Percentiles rank a stretch among this genome's conserved stretches.
These are phyloP conservation scores for Aspergillus sclerotiicarbonarius DNA, from an alignment of 495 filamentous ascomycete species.

Conservation along the genomic window DNA sequence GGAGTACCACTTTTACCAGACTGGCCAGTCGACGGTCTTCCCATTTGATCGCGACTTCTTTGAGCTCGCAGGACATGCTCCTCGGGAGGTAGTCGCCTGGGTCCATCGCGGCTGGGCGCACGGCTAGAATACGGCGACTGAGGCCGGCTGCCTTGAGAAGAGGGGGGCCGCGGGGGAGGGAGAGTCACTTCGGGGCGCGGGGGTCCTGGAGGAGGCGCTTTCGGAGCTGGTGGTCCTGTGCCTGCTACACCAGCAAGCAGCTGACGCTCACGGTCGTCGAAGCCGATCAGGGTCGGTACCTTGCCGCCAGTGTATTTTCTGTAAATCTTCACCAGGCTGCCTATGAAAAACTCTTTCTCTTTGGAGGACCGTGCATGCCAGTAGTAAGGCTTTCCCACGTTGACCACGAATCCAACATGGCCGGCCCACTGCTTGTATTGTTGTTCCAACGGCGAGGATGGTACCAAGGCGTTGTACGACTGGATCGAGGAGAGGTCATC, in stretches of 20 bases:
- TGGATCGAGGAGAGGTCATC: slow-evolving; percentile 81
- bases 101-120: slow-evolving; percentile 39
- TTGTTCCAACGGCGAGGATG: slow-evolving; percentile 54
- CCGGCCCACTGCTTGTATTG: slow-evolving; percentile 75
- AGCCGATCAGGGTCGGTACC: slow-evolving; percentile 74
- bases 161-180: slow-evolving; percentile 31
- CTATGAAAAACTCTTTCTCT: slow-evolving; percentile 98
- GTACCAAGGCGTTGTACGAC: slow-evolving; percentile 62
- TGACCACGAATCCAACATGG: slow-evolving; percentile 82
- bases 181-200: slow-evolving; percentile 32
- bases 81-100: slow-evolving; percentile 39
- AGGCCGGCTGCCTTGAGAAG: slow-evolving; percentile 23
- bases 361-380: slow-evolving; percentile 90
- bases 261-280: slow-evolving; percentile 75
- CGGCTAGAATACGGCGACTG: slow-evolving; percentile 30
- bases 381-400: slow-evolving; percentile 90
- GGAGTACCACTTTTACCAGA: slow-evolving; percentile 27
- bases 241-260: slow-evolving; percentile 53
- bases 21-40: slow-evolving; percentile 40
- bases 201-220: slow-evolving; percentile 30
- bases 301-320: slow-evolving; percentile 91
- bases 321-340: slow-evolving; percentile 90
- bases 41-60: slow-evolving; percentile 46
- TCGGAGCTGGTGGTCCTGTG: slow-evolving; percentile 32
- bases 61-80: slow-evolving; percentile 42